Base-by-base conservation (phyloP, 2,329 filamentous ascomycete species). In the Gaeumannomyces tritici region DNA sequence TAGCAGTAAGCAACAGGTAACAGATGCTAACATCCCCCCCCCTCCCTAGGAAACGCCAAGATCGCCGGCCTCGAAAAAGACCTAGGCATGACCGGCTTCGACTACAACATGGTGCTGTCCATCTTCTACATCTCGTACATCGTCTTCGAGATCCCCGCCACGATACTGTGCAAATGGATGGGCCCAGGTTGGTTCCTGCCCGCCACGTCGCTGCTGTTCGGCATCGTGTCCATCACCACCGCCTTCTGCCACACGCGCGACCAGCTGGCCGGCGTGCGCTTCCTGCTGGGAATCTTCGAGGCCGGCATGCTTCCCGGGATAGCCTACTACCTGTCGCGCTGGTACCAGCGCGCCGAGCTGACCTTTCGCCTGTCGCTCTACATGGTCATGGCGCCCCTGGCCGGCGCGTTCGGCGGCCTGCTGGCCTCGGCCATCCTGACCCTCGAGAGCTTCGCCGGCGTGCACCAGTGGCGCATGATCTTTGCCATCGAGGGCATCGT, bases 101-200 rank as follows among this genome's bases (percentile, higher is more conserved):
- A 89, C 69, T 91, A 90, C 76, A 91, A 91, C 69, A 74, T 75
- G 29, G 77, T 90, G 2, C 78, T 91, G 3, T 86, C 86, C 15
- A 70, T 86, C 65, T 91, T 91, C 74, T 91, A 89, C 73, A 79
- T 91, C 70, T 84, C 83, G 9, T 91, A 91, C 73, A 89, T 90
- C 67, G 29, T 90, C 59, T 89, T 89, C 66, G 84, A 90, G 71
- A 87, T 91, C 55, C 88, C 89, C 0, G 79, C 79, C 62, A 91
- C 86, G 65, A 80, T 91, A 64, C 72, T 79, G 24, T 90, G 88
- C 77, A 91, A 91, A 72, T 85, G 79, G 76, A 76, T 90, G 5
- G 88, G 88, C 0, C 89, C 89, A 0, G 87, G 87, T 47, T 90
- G 86, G 85, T 91, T 86, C 70, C 80, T 91, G 24, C 88, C 89